Evolutionary conservation across 176 grass and related monocot species (phyloP).

Genomic region (Coix lacrymajobi): DNA sequence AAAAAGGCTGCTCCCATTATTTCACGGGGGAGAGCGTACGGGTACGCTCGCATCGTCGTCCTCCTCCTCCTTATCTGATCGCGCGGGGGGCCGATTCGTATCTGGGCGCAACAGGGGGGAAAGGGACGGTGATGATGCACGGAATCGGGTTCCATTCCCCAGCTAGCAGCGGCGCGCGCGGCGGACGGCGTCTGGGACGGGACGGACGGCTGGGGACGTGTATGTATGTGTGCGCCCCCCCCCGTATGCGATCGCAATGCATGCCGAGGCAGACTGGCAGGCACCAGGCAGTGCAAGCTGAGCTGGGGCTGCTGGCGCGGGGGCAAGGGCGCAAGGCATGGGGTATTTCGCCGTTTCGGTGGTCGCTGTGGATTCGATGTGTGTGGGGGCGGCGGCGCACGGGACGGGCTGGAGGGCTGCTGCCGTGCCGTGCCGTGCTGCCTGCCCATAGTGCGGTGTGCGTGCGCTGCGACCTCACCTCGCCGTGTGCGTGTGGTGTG

Average conservation of each 20-base stretch:
- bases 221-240: too few relatives aligned
- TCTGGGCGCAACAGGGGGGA: background rate
- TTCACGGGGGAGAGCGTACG: background rate
- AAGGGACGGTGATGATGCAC: conserved; percentile 3
- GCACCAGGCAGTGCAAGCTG: background rate
- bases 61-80: background rate
- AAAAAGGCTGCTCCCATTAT: background rate
- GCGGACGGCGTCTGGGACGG: background rate
- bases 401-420: background rate
- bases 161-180: background rate
- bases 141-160: conserved; percentile 8
- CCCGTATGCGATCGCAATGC: background rate
- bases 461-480: background rate
- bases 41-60: background rate
- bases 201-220: too few relatives aligned
- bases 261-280: background rate
- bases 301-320: too few relatives aligned
- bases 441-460: conserved; percentile 22
- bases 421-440: background rate
- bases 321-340: background rate
- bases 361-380: background rate
- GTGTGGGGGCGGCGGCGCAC: background rate
- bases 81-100: background rate
- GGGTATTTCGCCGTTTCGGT: too few relatives aligned
- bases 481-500: too few relatives aligned